Percentiles rank a stretch among this genome's conserved stretches.
Evolutionary conservation across 225 moss, liverwort and hornwort species (phyloP).

Genomic region (Ulota crispa): DNA sequence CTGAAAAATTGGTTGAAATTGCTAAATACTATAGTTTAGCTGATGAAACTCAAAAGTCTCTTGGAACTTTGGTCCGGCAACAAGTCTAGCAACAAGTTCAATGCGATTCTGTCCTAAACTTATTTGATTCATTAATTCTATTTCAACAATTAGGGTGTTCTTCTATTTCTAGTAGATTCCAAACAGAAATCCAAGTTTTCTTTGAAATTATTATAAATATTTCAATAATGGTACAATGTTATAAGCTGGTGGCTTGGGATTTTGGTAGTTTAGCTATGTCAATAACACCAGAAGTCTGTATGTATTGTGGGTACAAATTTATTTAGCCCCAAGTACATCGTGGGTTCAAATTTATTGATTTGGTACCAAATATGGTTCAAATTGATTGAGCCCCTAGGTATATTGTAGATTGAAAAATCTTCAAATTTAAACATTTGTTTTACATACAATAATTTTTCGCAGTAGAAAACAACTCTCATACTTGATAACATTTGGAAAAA

Average conservation of each 20-base stretch:
- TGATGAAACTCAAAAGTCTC: too few relatives aligned
- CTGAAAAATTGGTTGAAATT: too few relatives aligned
- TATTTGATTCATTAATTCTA: neutral
- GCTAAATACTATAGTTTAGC: too few relatives aligned
- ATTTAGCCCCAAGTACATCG: fast-evolving
- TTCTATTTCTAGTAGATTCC: neutral
- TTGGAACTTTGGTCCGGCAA: too few relatives aligned
- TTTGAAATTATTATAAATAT: neutral
- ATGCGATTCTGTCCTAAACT: neutral
- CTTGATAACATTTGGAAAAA: neutral
- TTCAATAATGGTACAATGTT: neutral
- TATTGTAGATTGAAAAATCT: neutral
- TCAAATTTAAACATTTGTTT: fast-evolving
- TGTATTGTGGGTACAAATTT: neutral
- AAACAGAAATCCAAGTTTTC: too few relatives aligned
- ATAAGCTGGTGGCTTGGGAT: neutral
- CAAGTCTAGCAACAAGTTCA: neutral
- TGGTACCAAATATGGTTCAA: neutral
- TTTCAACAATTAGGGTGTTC: fast-evolving
- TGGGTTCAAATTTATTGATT: neutral
- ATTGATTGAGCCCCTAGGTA: neutral
- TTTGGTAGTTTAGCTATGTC: neutral
- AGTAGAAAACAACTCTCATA: neutral
- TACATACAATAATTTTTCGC: too few relatives aligned
- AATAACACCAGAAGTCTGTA: neutral